Percentiles rank a stretch among this genome's conserved stretches.
phyloP scores from a whole-genome alignment of 1,284 basidiomycete genomes.

The Tylopilus microsporus region DNA sequence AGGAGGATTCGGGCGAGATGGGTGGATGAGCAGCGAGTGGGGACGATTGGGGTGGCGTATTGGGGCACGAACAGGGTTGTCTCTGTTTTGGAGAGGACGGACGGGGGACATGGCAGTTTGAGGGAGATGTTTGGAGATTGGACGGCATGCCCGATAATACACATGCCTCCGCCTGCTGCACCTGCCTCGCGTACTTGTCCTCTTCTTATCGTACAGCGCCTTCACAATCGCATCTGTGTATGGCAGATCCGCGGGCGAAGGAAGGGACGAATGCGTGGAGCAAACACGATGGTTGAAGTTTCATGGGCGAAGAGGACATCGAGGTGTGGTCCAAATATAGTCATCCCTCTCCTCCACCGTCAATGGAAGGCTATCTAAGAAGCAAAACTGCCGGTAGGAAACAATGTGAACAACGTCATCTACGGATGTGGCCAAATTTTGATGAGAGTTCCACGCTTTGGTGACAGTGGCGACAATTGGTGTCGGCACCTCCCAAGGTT shows the following conservation, averaged over 20 bases:
- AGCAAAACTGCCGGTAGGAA: slow-evolving; percentile 20
- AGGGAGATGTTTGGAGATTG: slow-evolving; percentile 22
- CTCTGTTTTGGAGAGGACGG: slow-evolving; percentile 10
- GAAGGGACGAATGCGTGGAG: slow-evolving; percentile 18
- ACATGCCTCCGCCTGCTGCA: slow-evolving; percentile 21
- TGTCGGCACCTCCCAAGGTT: slow-evolving; percentile 9
- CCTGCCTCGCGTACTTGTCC: slow-evolving; percentile 18
- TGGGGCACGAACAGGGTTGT: slow-evolving; percentile 16
- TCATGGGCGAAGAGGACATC: slow-evolving; percentile 53
- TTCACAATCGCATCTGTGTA: slow-evolving; percentile 22
- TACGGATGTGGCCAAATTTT: slow-evolving; percentile 7
- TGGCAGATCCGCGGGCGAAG: slow-evolving; percentile 22
- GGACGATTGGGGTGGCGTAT: slow-evolving; percentile 17
- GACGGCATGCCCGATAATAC: slow-evolving; percentile 38
- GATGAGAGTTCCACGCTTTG: slow-evolving; percentile 9
- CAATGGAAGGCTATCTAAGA: slow-evolving; percentile 21
- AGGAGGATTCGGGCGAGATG: slow-evolving; percentile 29
- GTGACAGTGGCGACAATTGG: background rate
- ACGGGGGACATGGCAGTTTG: slow-evolving; percentile 1
- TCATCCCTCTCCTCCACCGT: slow-evolving; percentile 37
- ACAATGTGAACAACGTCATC: slow-evolving; percentile 4
- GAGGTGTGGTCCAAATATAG: slow-evolving; percentile 52
- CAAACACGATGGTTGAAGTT: slow-evolving; percentile 33
- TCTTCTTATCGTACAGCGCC: slow-evolving; percentile 56
- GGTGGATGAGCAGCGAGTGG: slow-evolving; percentile 12